A percentile compares a stretch with the other conserved stretches of the same genome.
These are phyloP conservation scores for Penicillium crystallinum DNA, from an alignment of 495 filamentous ascomycete species.

Conservation along the genomic window DNA sequence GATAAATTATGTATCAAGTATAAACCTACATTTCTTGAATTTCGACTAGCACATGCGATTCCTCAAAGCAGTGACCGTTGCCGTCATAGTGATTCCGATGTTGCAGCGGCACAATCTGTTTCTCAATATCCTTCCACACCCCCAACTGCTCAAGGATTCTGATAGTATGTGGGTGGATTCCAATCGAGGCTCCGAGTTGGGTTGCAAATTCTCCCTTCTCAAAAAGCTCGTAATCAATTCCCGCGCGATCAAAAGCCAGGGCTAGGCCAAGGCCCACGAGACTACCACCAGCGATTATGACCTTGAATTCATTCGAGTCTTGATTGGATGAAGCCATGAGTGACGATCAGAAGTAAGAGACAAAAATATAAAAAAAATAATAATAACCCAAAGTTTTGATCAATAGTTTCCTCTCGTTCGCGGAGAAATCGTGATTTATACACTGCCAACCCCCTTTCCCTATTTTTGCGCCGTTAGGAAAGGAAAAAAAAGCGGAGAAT, in stretches of 20 bases:
- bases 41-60: slow-evolving; percentile 2
- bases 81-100: slow-evolving; percentile 9
- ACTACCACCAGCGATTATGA: slow-evolving; percentile 17
- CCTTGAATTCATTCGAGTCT: slow-evolving; percentile 7
- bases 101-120: slow-evolving; percentile 10
- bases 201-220: slow-evolving; percentile 14
- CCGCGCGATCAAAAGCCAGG: slow-evolving; percentile 11
- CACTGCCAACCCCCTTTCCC: neutral
- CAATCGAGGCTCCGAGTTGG: slow-evolving; percentile 14
- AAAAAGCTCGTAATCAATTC: slow-evolving; percentile 16
- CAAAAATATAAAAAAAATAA: too few relatives aligned
- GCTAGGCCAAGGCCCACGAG: slow-evolving; percentile 13
- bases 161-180: slow-evolving; percentile 10
- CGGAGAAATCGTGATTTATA: neutral
- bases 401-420: neutral
- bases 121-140: slow-evolving; percentile 11
- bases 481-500: neutral
- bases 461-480: neutral
- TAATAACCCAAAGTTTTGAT: too few relatives aligned
- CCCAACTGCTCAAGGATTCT: slow-evolving; percentile 15
- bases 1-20: neutral
- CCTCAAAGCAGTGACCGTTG: slow-evolving; percentile 8
- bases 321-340: neutral
- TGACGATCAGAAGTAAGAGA: neutral
- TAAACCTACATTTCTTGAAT: slow-evolving; percentile 12